Conservation (phyloP, 2,329 filamentous ascomycete genomes). For the Mycogone perniciosa region DNA sequence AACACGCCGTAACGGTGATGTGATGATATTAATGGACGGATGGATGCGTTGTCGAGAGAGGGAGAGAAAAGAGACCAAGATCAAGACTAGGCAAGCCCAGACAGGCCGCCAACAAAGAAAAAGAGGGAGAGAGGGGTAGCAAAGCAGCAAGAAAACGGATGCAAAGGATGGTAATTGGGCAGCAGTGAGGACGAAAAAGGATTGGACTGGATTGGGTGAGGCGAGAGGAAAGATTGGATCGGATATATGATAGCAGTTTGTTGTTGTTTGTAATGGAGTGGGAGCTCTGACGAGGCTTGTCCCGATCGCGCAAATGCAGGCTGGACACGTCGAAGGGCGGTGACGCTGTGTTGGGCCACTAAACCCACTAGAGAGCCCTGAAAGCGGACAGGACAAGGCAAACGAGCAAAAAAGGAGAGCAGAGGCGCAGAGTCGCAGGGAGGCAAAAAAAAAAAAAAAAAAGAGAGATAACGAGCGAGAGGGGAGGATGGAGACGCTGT, state of each 20-base stretch:
- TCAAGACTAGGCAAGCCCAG: background rate
- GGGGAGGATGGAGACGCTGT: background rate
- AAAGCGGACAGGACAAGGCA: background rate
- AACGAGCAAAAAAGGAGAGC: background rate
- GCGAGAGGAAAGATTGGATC: background rate
- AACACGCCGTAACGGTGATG: background rate
- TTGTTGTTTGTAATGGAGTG: too few species aligned
- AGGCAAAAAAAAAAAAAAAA: background rate
- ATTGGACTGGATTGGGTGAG: slow-evolving; percentile 4
- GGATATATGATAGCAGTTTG: too few species aligned
- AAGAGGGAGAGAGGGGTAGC: background rate
- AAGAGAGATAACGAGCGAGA: background rate
- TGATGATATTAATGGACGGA: slow-evolving; percentile 6
- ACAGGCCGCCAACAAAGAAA: background rate
- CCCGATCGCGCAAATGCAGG: slow-evolving; percentile 3
- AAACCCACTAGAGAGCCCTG: background rate
- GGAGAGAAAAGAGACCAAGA: background rate
- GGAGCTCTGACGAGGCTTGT: too few species aligned
- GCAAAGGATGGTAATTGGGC: slow-evolving; percentile 9
- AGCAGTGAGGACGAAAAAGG: slow-evolving; percentile 1
- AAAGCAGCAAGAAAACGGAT: background rate
- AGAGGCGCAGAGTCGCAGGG: background rate
- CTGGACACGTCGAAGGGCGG: slow-evolving; percentile 9
- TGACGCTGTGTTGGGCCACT: slow-evolving; percentile 10
- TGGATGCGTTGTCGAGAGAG: slow-evolving; percentile 1